phyloP scores from a whole-genome alignment of 352 stramenopile species.

The Globisporangium spinosum region DNA sequence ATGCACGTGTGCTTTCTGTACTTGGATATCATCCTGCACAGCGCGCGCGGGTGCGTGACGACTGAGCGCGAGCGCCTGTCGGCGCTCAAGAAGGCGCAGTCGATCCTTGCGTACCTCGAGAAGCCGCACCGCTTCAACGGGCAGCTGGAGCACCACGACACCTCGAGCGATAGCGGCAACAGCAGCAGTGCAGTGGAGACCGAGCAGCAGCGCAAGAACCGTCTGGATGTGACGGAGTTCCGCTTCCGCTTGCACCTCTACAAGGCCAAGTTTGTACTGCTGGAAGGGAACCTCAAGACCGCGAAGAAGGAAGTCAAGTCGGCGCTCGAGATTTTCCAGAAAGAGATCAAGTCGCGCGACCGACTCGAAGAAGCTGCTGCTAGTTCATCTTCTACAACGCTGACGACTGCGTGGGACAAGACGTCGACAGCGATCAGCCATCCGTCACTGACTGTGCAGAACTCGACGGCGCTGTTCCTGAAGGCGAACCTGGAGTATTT shows the following conservation, averaged over 20 bases:
- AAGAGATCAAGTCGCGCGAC: slow-evolving; percentile 78
- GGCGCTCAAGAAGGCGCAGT: slow-evolving; percentile 83
- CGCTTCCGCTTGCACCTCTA: slow-evolving; percentile 90
- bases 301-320: slow-evolving; percentile 93
- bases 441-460: slow-evolving; percentile 77
- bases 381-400: slow-evolving; percentile 7
- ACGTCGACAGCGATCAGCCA: slow-evolving; percentile 74
- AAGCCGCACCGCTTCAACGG: slow-evolving; percentile 89
- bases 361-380: slow-evolving; percentile 23
- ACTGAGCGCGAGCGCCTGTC: slow-evolving; percentile 64
- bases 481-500: slow-evolving; percentile 94
- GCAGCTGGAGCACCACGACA: slow-evolving; percentile 41
- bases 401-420: slow-evolving; percentile 42
- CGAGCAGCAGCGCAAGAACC: slow-evolving; percentile 57
- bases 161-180: slow-evolving; percentile 30
- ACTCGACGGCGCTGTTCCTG: slow-evolving; percentile 88
- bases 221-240: slow-evolving; percentile 80
- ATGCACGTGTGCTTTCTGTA: slow-evolving; percentile 94
- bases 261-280: slow-evolving; percentile 88
- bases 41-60: slow-evolving; percentile 76
- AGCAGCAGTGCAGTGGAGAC: slow-evolving; percentile 33
- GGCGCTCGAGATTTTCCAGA: slow-evolving; percentile 91
- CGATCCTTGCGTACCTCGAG: slow-evolving; percentile 87
- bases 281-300: slow-evolving; percentile 86
- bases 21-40: slow-evolving; percentile 90